Base-by-base conservation (phyloP, 352 stramenopile genomes). In the Phytophthora aleatoria region DNA sequence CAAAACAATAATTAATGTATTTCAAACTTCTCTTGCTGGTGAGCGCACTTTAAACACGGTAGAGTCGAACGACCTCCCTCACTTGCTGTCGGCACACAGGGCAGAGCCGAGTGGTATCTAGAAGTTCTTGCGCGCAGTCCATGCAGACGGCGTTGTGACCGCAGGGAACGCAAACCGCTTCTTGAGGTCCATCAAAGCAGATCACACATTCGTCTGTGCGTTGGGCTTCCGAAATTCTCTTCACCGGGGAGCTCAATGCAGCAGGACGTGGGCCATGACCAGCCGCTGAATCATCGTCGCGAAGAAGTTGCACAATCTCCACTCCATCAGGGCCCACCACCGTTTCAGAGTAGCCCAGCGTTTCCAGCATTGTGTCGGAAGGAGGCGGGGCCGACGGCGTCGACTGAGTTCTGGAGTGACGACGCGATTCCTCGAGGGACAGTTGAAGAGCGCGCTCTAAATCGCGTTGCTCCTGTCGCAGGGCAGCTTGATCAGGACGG, bases 111-210 rank as follows among this genome's bases (percentile, higher is more conserved):
- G 79, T 87, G 3, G 81, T 87, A 36, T 80, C 69, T 41, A 93
- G 49, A 30, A 96, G 67, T 45, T 91, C 77, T 13, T 80, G 64
- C 0, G 87, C 87, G 51, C 88, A 96, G 61, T 79, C 63, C 81
- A 90, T 91, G 55, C 88, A 96, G 48, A 94, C 82, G n/a, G 88
- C 88, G 44, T 94, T 91, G 74, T 96, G 88, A 41, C 88, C 88
- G 24, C 88, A 96, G 0, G 88, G 88, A 16, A 96, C 85, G 38
- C 86, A 94, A 5, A 95, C 86, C 0, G 83, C 87, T 13, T 75
- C 61, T 61, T 94, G 81, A 16, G 82, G 79, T 0, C 74, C 83
- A 55, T 96, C 88, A 65, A 95, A 94, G 69, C 88, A 95, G 31
- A 96, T 88, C 0, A 96, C 73, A 49, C 88, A 96, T 56, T 96